phyloP scores from a whole-genome alignment of 202 grass and related monocot genomes.

The Dendrocalamus latiflorus region DNA sequence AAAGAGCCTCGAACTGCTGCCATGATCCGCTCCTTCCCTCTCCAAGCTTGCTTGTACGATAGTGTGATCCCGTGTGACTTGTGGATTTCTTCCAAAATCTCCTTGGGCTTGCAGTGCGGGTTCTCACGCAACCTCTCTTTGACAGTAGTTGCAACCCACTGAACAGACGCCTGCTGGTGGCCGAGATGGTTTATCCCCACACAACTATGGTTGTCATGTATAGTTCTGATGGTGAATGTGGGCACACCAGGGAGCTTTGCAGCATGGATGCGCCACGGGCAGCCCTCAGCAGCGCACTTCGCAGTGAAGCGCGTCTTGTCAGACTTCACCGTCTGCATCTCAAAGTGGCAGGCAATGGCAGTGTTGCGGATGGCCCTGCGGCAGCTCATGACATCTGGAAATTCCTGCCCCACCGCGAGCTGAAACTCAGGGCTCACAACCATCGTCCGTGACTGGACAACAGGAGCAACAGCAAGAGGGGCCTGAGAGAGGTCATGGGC shows the following conservation, averaged over 20 bases:
- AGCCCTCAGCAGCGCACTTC: conserved; percentile 71
- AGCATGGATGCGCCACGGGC: conserved; percentile 89
- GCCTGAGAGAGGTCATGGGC: conserved; percentile 49
- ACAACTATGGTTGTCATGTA: conserved; percentile 74
- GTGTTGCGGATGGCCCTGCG: conserved; percentile 88
- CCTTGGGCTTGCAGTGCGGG: conserved; percentile 95
- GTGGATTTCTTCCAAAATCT: conserved; percentile 98
- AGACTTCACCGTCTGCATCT: conserved; percentile 95
- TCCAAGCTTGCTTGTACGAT: conserved; percentile 98
- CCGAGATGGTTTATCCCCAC: conserved; percentile 87
- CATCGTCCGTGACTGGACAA: conserved; percentile 66
- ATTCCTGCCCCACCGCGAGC: conserved; percentile 81
- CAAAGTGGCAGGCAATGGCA: conserved; percentile 92
- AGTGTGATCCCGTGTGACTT: conserved; percentile 92
- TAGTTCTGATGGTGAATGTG: conserved; percentile 88
- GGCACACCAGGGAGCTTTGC: conserved; percentile 88
- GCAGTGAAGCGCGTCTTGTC: conserved; percentile 91
- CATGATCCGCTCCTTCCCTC: conserved; percentile 98
- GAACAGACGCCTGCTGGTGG: conserved; percentile 95
- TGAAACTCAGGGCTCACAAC: conserved; percentile 65
- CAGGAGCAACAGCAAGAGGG: conserved; percentile 53
- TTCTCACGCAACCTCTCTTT: conserved; percentile 91
- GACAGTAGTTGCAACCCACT: conserved; percentile 89
- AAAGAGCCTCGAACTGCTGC: conserved; percentile 87
- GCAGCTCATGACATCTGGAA: conserved; percentile 81